These are phyloP conservation scores for Sutorius eximius DNA, from an alignment of 1,284 basidiomycete species.

Conservation along the genomic window DNA sequence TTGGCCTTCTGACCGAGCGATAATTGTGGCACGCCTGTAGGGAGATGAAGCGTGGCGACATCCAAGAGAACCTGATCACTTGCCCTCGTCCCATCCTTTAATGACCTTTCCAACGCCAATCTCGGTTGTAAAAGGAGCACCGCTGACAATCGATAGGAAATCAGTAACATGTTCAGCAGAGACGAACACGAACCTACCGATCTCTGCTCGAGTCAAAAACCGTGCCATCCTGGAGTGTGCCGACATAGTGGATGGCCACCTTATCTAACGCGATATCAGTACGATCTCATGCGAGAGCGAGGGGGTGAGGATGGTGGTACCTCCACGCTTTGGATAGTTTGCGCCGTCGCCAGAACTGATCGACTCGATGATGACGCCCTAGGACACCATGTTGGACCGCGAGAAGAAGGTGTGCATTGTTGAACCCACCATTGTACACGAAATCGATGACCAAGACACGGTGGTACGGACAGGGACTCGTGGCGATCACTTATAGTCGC, in stretches of 20 bases:
- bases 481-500: conserved; percentile 51
- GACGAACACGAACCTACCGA: conserved; percentile 45
- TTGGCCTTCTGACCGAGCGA: conserved; percentile 78
- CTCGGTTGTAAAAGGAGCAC: conserved; percentile 64
- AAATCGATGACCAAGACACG: conserved; percentile 37
- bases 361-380: conserved; percentile 41
- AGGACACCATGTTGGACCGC: not conserved
- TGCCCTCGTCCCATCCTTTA: conserved; percentile 90
- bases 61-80: conserved; percentile 23
- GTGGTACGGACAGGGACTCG: conserved; percentile 37
- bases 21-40: conserved; percentile 68
- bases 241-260: conserved; percentile 73
- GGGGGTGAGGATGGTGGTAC: conserved; percentile 33
- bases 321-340: conserved; percentile 48
- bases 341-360: conserved; percentile 46
- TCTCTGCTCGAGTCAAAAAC: conserved; percentile 75
- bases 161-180: conserved; percentile 1
- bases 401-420: not conserved
- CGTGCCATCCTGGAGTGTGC: conserved; percentile 59
- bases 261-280: conserved; percentile 39
- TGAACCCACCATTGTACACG: conserved; percentile 33
- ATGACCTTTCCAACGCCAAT: conserved; percentile 85
- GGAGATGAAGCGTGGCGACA: conserved; percentile 7
- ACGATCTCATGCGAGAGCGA: conserved; percentile 11
- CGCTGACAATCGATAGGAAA: conserved; percentile 38